Conservation (phyloP, 345 rosid species). For the Linum trigynum region DNA sequence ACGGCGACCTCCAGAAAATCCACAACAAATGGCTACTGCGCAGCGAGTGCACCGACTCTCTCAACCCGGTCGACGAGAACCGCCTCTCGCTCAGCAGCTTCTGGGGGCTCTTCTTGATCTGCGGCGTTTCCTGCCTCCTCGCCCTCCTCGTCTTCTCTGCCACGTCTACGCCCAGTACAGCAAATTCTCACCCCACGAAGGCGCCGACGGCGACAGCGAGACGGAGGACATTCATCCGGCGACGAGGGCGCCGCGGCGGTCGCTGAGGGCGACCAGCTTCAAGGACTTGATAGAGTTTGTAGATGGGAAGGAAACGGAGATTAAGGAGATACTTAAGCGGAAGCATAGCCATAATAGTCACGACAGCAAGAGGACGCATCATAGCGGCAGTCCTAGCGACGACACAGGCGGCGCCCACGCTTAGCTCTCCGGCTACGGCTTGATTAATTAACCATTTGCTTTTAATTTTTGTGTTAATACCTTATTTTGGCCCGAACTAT, state of each 20-base stretch:
- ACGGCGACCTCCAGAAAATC: constrained; percentile 69
- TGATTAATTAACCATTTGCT: neutral
- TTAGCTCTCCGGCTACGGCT: constrained; percentile 23
- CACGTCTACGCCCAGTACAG: constrained; percentile 50
- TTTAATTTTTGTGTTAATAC: neutral
- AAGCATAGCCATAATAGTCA: constrained; percentile 31
- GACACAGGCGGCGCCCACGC: constrained; percentile 15
- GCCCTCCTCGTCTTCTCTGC: constrained; percentile 48
- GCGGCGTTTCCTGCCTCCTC: constrained; percentile 51
- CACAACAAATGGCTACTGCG: constrained; percentile 67
- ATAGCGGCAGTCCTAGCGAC: constrained; percentile 21
- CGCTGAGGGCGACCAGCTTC: constrained; percentile 37
- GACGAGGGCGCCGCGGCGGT: constrained; percentile 18
- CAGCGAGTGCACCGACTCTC: constrained; percentile 36
- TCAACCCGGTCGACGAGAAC: constrained; percentile 21
- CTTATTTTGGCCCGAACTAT: no score
- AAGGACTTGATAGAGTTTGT: constrained; percentile 40
- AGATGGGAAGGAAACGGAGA: constrained; percentile 43
- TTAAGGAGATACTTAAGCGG: constrained; percentile 39
- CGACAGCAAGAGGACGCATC: constrained; percentile 10
- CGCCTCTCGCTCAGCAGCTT: constrained; percentile 61
- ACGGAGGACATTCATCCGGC: constrained; percentile 41
- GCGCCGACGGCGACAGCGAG: constrained; percentile 17
- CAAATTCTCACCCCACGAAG: constrained; percentile 28
- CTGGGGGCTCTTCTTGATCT: constrained; percentile 85